Conservation (phyloP, 2,329 filamentous ascomycete species). For the Aspergillus sp. region DNA sequence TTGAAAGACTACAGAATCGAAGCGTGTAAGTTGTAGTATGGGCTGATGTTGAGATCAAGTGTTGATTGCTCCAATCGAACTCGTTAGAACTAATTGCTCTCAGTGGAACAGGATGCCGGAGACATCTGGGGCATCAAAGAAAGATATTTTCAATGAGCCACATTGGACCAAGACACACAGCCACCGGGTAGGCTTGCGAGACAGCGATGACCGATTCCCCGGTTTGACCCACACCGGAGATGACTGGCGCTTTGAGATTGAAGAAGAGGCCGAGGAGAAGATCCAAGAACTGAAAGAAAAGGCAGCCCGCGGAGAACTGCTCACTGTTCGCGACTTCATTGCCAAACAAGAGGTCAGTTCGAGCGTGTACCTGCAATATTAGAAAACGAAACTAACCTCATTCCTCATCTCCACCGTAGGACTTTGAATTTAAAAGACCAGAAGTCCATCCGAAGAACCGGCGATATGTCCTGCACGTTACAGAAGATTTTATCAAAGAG, state of each 20-base stretch:
- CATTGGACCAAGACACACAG: slow-evolving; percentile 35
- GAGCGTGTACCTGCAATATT: background rate
- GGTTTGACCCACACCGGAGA: slow-evolving; percentile 33
- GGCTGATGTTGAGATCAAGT: background rate
- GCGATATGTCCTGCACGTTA: slow-evolving; percentile 45
- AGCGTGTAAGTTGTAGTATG: background rate
- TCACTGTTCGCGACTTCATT: slow-evolving; percentile 22
- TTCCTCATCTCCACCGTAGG: slow-evolving; percentile 15
- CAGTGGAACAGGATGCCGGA: slow-evolving; percentile 1
- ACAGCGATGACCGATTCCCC: slow-evolving; percentile 30
- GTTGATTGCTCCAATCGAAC: background rate
- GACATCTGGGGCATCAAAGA: slow-evolving; percentile 34
- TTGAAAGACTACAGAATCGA: background rate
- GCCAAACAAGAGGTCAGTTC: slow-evolving; percentile 18
- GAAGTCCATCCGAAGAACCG: slow-evolving; percentile 42
- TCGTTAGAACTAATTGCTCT: background rate
- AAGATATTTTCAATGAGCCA: slow-evolving; percentile 39
- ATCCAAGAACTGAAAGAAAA: slow-evolving; percentile 18
- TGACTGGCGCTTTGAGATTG: slow-evolving; percentile 18
- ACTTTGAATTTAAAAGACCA: slow-evolving; percentile 40
- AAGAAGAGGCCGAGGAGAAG: slow-evolving; percentile 18
- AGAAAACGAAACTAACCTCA: background rate
- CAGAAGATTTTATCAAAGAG: slow-evolving; percentile 46
- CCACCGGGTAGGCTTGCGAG: slow-evolving; percentile 37
- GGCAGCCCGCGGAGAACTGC: slow-evolving; percentile 16